phyloP scores from a whole-genome alignment of 192 early-diverging fungal genomes.

The Linnemannia elongata region DNA sequence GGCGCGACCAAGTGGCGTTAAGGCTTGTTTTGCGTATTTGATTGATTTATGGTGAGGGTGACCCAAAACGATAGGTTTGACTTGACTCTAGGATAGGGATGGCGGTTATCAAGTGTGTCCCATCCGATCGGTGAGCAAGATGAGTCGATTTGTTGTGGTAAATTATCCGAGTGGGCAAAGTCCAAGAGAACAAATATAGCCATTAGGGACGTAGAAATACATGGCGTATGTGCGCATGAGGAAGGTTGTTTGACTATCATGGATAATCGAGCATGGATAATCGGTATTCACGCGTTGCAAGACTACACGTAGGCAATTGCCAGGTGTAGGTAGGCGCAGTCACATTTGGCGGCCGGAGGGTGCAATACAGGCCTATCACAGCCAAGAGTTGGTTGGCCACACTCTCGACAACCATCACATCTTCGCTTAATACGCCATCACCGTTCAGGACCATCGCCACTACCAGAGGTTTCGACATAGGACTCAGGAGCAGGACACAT shows the following conservation, averaged over 20 bases:
- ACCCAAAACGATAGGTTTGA: neutral
- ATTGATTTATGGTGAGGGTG: neutral
- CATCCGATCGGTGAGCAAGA: slow-evolving; percentile 14
- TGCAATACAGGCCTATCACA: too few species aligned
- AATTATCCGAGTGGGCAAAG: neutral
- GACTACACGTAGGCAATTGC: too few species aligned
- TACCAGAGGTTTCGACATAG: neutral
- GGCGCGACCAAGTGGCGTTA: neutral
- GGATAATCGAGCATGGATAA: too few species aligned
- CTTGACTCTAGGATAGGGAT: neutral
- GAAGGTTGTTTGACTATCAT: too few species aligned
- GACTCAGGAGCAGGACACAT: neutral
- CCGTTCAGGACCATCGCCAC: neutral
- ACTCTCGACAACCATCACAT: neutral
- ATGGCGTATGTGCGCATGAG: too few species aligned
- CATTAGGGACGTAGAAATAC: neutral
- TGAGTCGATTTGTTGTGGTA: slow-evolving; percentile 14
- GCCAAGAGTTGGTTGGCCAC: too few species aligned
- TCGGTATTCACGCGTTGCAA: too few species aligned
- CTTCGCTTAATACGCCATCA: neutral
- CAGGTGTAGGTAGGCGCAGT: too few species aligned
- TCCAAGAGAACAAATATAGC: neutral
- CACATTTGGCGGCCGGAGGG: too few species aligned
- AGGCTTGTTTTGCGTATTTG: neutral
- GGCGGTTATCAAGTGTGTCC: neutral